Conservation (phyloP, 2,329 filamentous ascomycete genomes). For the Knoxdaviesia capensis region DNA sequence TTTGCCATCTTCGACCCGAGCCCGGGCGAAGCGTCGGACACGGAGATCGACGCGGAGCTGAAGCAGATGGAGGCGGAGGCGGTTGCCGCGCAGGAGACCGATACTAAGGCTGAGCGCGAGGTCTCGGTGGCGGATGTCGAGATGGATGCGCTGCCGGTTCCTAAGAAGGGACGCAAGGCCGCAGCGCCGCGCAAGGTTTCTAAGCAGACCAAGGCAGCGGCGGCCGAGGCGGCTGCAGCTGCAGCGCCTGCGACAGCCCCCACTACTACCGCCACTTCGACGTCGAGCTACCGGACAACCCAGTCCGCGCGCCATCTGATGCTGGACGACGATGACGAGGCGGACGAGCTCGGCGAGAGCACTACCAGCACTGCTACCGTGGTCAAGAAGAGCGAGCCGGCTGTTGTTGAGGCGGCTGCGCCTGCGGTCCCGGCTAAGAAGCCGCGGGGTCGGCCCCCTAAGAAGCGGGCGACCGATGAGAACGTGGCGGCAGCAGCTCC, state of each 20-base stretch:
- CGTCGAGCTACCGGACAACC: too few species aligned
- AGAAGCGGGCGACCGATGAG: conserved; percentile 1
- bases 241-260: too few species aligned
- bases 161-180: conserved; percentile 34
- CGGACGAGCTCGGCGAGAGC: conserved; percentile 18
- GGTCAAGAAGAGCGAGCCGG: conserved; percentile 14
- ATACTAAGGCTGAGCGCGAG: not conserved
- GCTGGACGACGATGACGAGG: conserved; percentile 1
- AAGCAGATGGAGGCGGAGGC: conserved; percentile 28
- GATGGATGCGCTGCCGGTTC: conserved; percentile 19
- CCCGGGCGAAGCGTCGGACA: conserved; percentile 23
- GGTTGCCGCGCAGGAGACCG: conserved; percentile 10
- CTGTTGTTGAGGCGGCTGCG: conserved; percentile 7
- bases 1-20: conserved; percentile 33
- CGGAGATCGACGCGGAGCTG: conserved; percentile 29
- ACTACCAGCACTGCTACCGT: conserved; percentile 21
- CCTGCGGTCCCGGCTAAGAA: conserved; percentile 1
- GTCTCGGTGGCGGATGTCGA: conserved; percentile 5
- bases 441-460: not conserved
- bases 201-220: conserved; percentile 27
- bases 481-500: not conserved
- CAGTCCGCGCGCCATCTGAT: too few species aligned
- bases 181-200: conserved; percentile 26
- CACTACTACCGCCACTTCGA: too few species aligned
- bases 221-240: conserved; percentile 15